phyloP scores from a whole-genome alignment of 441 rosid genomes.

The Pelargonium myrrhifolium region DNA sequence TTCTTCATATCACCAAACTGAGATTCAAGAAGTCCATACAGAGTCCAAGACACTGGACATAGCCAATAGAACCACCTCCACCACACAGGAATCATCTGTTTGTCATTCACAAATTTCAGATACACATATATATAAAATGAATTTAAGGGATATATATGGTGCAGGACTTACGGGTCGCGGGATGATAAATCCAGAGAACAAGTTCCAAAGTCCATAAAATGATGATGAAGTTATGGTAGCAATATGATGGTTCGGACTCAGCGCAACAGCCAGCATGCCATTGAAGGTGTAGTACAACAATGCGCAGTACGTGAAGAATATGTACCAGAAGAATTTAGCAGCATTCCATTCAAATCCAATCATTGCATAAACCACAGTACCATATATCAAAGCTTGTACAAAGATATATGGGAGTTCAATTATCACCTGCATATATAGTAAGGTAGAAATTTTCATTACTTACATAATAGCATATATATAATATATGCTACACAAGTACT shows the following conservation, averaged over 20 bases:
- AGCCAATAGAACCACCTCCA: slow-evolving; percentile 38
- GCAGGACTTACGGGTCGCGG: not conserved
- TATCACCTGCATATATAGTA: slow-evolving; percentile 12
- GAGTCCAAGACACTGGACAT: slow-evolving; percentile 43
- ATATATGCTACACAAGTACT: too few species aligned
- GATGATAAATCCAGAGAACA: not conserved
- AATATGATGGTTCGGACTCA: not conserved
- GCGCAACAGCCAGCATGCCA: not conserved
- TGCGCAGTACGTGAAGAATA: not conserved
- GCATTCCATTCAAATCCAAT: slow-evolving; percentile 42
- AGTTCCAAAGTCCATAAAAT: not conserved
- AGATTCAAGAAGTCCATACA: slow-evolving; percentile 41
- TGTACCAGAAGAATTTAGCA: not conserved
- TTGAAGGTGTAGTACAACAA: not conserved
- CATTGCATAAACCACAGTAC: slow-evolving; percentile 50
- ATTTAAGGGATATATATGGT: not conserved
- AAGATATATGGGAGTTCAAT: slow-evolving; percentile 11
- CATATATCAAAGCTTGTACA: slow-evolving; percentile 39
- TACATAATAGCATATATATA: too few species aligned
- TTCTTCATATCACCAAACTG: slow-evolving; percentile 34
- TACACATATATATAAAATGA: too few species aligned
- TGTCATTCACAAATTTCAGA: too few species aligned
- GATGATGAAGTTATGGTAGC: not conserved
- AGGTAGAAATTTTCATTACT: slow-evolving; percentile 9
- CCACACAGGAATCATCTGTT: not conserved